phyloP scores from a whole-genome alignment of 2,329 filamentous ascomycete species.

The Pyrenophora teres region DNA sequence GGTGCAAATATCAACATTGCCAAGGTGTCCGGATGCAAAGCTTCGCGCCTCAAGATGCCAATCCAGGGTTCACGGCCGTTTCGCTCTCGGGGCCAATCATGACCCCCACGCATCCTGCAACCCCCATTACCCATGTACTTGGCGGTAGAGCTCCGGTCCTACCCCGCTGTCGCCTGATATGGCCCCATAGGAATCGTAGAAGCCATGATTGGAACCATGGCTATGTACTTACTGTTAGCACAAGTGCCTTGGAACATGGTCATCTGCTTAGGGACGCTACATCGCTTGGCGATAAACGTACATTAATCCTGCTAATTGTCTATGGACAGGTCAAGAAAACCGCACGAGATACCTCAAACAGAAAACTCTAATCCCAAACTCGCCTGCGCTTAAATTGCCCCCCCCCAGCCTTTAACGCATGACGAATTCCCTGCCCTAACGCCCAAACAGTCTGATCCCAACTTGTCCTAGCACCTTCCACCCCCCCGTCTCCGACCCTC shows the following conservation, averaged over 20 bases:
- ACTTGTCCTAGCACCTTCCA: neutral
- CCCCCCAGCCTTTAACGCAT: too few species aligned
- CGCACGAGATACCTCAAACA: too few species aligned
- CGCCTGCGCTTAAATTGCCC: too few species aligned
- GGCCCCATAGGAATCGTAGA: neutral
- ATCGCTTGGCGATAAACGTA: too few species aligned
- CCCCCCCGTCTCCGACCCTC: too few species aligned
- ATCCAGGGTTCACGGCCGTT: conserved; percentile 16
- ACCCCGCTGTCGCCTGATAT: conserved; percentile 22
- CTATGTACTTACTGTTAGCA: too few species aligned
- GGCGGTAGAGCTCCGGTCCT: conserved; percentile 3
- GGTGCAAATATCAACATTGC: conserved; percentile 43
- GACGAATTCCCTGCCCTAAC: neutral
- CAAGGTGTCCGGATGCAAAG: conserved; percentile 25
- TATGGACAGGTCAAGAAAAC: too few species aligned
- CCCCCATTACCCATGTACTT: neutral
- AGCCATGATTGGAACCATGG: neutral
- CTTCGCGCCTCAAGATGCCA: conserved; percentile 7
- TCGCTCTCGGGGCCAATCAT: conserved; percentile 17
- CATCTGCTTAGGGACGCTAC: too few species aligned
- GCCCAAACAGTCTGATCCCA: neutral
- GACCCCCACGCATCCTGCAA: conserved; percentile 11
- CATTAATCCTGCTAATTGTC: too few species aligned
- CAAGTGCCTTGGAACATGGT: too few species aligned
- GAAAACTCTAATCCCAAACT: too few species aligned